Conservation (phyloP, 345 rosid genomes). For the Hypericum androsaemum region DNA sequence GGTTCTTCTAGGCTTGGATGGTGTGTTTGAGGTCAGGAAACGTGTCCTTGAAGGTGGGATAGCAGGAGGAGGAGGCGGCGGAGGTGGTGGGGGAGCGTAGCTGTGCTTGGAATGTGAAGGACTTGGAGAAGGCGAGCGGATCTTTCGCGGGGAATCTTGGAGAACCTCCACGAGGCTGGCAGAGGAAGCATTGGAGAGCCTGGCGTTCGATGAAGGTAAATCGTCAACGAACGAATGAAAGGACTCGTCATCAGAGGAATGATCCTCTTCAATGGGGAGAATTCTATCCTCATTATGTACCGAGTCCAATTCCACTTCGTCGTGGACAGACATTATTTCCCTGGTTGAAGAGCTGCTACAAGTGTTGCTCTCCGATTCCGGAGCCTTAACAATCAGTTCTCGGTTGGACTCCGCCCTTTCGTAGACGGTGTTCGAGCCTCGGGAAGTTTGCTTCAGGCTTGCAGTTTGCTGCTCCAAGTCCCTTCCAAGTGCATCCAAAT, state of each 20-base stretch:
- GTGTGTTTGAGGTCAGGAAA: slow-evolving; percentile 1
- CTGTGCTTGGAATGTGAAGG: slow-evolving; percentile 15
- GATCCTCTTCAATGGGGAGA: slow-evolving; percentile 22
- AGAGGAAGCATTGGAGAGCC: slow-evolving; percentile 58
- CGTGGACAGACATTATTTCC: slow-evolving; percentile 59
- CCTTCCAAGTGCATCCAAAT: slow-evolving; percentile 46
- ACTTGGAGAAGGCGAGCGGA: slow-evolving; percentile 15
- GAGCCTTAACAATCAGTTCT: slow-evolving; percentile 10
- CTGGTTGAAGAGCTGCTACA: slow-evolving; percentile 48
- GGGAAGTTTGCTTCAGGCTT: slow-evolving; percentile 15
- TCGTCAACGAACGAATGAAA: slow-evolving; percentile 60
- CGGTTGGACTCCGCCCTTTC: slow-evolving; percentile 24
- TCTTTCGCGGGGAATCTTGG: slow-evolving; percentile 26
- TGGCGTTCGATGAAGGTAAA: slow-evolving; percentile 36
- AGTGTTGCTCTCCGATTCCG: slow-evolving; percentile 31
- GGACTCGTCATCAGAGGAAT: slow-evolving; percentile 71
- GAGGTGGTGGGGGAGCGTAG: slow-evolving; percentile 15
- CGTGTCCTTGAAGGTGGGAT: slow-evolving; percentile 16
- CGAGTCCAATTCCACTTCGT: slow-evolving; percentile 29
- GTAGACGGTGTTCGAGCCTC: slow-evolving; percentile 16
- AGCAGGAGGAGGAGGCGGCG: slow-evolving; percentile 32
- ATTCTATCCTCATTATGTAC: slow-evolving; percentile 19
- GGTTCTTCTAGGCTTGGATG: slow-evolving; percentile 12
- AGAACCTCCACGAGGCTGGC: slow-evolving; percentile 27
- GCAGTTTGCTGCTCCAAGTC: slow-evolving; percentile 58